Base-by-base conservation (phyloP, 495 filamentous ascomycete species). In the Cladorrhinum samala region DNA sequence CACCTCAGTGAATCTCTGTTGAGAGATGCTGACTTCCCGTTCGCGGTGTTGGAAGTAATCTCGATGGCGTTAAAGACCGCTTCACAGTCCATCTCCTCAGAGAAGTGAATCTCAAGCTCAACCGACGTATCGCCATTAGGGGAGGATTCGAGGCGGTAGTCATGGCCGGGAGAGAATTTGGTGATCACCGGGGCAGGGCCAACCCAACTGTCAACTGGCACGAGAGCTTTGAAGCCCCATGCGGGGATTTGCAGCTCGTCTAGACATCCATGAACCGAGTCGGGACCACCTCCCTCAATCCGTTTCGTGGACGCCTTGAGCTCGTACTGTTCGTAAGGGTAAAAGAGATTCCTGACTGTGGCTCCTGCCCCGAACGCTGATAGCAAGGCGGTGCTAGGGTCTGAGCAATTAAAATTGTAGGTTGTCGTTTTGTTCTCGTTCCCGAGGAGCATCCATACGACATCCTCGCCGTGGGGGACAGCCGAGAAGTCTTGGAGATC, bases 291-390 rank as follows among this genome's bases (percentile, higher is more conserved):
- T 13, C 52, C 49, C 2, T 61, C 48, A 18, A 56, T 59, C 13
- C 38, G 13, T 16, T 53, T 48, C 36, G 46, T 51, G 9, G 64
- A 60, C 77, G 65, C 19, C 2, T 38, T 52, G 8, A 87, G 62
- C 3, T 66, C 74, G 30, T 76, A 67, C 58, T 83, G 80, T 40
- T 88, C 84, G 53, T 81, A 81, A 1, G 85, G 85, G 52, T 78
- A 83, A 63, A 86, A 85, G 5, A 88, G 65, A 60, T 86, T 88
- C 59, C 77, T 78, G 58, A 88, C 83, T 0, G 74, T 81, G 9
- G 73, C 80, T 5, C 73, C 74, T 0, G 68, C 65, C 9, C 66
- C 64, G 58, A 82, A 87, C 0, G 85, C 80, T 9, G 85, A 70
- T 51, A 85, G 65, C 39, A 87, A 68, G 19, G 53, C 57, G 5